Evolutionary conservation across 208 protist species (phyloP).

Genomic region (Balamuthia mandrillaris): DNA sequence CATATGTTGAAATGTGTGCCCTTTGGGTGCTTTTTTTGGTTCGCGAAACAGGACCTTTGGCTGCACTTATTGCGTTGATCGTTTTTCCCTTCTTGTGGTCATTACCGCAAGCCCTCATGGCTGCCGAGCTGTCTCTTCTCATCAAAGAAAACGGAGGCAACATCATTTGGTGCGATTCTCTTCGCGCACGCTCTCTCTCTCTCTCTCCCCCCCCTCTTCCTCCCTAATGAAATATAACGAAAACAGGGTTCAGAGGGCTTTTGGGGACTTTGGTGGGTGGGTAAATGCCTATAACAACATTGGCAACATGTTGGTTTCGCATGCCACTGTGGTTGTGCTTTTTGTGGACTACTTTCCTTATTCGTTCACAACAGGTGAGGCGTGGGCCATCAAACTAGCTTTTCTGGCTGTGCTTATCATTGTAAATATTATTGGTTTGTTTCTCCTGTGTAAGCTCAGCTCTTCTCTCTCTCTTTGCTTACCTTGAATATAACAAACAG

Average conservation of each 20-base stretch:
- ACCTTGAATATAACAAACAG: too few species aligned
- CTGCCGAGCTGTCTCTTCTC: slow-evolving; percentile 2
- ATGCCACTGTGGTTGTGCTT: not conserved
- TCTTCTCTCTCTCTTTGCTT: too few species aligned
- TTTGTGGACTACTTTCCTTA: not conserved
- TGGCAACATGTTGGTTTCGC: not conserved
- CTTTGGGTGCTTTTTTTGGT: too few species aligned
- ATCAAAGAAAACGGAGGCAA: slow-evolving; percentile 16
- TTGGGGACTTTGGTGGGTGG: not conserved
- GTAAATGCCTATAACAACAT: slow-evolving; percentile 15
- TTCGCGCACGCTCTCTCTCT: not conserved
- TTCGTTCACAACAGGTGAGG: not conserved
- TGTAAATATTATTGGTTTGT: slow-evolving; percentile 3
- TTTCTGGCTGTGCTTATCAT: not conserved
- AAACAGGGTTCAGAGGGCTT: not conserved
- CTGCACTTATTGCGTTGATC: not conserved
- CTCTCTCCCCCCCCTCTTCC: not conserved
- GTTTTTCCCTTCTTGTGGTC: not conserved
- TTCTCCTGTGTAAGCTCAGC: not conserved
- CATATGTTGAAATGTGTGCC: too few species aligned
- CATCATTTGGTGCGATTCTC: not conserved
- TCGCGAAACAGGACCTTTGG: not conserved
- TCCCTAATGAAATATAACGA: not conserved
- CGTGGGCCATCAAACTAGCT: not conserved
- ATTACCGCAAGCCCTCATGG: slow-evolving; percentile 8